These are phyloP conservation scores for Aphanoascus verrucosus DNA, from an alignment of 2,329 filamentous ascomycete species.

Conservation along the genomic window DNA sequence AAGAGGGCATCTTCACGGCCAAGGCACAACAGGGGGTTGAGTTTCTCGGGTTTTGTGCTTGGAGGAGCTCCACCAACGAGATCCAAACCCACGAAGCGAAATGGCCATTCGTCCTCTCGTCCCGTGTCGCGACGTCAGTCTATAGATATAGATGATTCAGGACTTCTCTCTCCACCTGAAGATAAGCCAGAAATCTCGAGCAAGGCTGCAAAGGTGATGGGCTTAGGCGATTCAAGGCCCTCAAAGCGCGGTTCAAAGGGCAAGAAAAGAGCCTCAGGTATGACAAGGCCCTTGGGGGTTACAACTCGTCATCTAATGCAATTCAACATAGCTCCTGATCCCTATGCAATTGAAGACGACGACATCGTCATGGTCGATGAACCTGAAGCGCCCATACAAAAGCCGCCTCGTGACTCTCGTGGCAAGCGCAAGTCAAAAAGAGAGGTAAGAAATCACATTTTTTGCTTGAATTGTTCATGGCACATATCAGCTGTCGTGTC, in stretches of 20 bases:
- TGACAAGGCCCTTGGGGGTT: neutral
- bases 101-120: conserved; percentile 46
- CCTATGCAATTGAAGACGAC: conserved; percentile 55
- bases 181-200: conserved; percentile 53
- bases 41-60: conserved; percentile 54
- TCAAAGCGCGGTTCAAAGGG: conserved; percentile 31
- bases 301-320: conserved; percentile 3
- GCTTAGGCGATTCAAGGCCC: conserved; percentile 39
- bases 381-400: conserved; percentile 24
- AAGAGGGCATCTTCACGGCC: conserved; percentile 41
- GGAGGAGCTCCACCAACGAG: conserved; percentile 49
- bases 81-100: conserved; percentile 56
- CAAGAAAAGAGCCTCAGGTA: conserved; percentile 12
- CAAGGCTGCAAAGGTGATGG: conserved; percentile 74
- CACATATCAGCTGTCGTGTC: neutral
- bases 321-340: conserved; percentile 36
- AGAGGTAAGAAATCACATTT: conserved; percentile 24
- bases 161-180: conserved; percentile 59
- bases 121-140: conserved; percentile 55
- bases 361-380: conserved; percentile 49
- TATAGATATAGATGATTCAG: conserved; percentile 51
- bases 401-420: conserved; percentile 25
- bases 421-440: conserved; percentile 28
- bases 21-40: conserved; percentile 48
- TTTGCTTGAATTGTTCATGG: neutral